Evolutionary conservation across 495 filamentous ascomycete species (phyloP).

Genomic region (Lophium mytilinum): DNA sequence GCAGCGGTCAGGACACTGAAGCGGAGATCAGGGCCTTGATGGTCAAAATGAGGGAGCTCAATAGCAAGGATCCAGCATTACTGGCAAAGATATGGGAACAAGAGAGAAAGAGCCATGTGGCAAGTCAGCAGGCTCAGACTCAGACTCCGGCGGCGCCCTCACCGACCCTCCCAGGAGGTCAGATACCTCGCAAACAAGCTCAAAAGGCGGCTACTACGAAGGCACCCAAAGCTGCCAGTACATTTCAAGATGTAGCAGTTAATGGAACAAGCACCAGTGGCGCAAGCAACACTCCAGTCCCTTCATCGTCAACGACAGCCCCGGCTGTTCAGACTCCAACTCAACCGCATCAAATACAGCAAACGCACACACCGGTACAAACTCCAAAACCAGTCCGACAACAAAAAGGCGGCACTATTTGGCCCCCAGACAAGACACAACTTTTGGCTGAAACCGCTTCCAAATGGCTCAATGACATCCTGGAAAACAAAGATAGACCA

Average conservation of each 20-base stretch:
- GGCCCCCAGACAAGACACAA: slow-evolving; percentile 33
- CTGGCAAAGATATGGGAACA: slow-evolving; percentile 35
- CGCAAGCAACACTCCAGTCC: too few relatives aligned
- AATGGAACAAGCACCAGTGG: too few relatives aligned
- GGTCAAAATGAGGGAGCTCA: slow-evolving; percentile 36
- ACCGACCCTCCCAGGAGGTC: slow-evolving; percentile 1
- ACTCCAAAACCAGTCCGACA: background rate
- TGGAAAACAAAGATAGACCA: slow-evolving; percentile 23
- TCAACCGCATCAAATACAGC: background rate
- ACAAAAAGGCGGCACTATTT: slow-evolving; percentile 26
- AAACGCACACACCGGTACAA: slow-evolving; percentile 1
- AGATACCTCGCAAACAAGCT: background rate
- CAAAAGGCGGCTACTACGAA: background rate
- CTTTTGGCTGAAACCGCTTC: slow-evolving; percentile 27
- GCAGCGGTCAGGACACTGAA: slow-evolving; percentile 4
- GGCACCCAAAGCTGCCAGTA: too few relatives aligned
- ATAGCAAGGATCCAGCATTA: slow-evolving; percentile 32
- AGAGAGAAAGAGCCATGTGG: slow-evolving; percentile 25
- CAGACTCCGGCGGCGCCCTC: background rate
- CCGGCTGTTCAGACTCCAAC: too few relatives aligned
- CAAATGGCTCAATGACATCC: slow-evolving; percentile 24
- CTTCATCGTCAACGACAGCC: too few relatives aligned
- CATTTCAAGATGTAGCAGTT: too few relatives aligned
- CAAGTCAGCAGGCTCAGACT: background rate
- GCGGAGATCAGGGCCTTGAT: slow-evolving; percentile 32